Conservation (phyloP, 768 basidiomycete species). For the Rhodotorula toruloides region DNA sequence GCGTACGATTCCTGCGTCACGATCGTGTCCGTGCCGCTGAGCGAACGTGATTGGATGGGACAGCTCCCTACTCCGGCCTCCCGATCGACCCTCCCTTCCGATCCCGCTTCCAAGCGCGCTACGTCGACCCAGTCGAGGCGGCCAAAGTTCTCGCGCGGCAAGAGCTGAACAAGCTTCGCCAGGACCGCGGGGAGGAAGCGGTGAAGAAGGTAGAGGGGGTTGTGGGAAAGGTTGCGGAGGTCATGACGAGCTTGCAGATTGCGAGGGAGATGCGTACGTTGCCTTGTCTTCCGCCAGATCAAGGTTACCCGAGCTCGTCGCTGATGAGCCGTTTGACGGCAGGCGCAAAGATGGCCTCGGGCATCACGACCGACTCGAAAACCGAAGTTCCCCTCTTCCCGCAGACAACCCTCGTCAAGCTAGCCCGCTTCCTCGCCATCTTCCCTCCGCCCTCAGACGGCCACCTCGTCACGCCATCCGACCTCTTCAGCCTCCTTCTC, state of each 20-base stretch:
- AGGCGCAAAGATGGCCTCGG: slow-evolving; percentile 28
- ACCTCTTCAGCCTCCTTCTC: slow-evolving; percentile 15
- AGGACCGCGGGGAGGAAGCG: background rate
- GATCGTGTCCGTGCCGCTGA: background rate
- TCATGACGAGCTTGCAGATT: slow-evolving; percentile 13
- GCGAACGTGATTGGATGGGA: background rate
- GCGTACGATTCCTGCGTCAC: background rate
- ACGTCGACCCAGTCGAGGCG: slow-evolving; percentile 26
- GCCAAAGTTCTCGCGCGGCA: slow-evolving; percentile 18
- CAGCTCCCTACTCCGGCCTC: slow-evolving; percentile 33
- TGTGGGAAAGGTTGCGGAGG: slow-evolving; percentile 13
- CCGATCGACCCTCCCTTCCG: slow-evolving; percentile 36
- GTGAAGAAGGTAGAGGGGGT: background rate
- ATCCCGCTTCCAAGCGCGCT: slow-evolving; percentile 30
- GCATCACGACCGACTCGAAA: slow-evolving; percentile 3
- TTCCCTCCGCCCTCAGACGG: slow-evolving; percentile 15
- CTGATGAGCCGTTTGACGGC: background rate
- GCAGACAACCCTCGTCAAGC: slow-evolving; percentile 25
- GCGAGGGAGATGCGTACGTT: slow-evolving; percentile 23
- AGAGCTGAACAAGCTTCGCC: background rate
- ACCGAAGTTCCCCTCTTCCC: slow-evolving; percentile 32
- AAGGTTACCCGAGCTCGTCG: too few species aligned
- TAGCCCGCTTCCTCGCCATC: slow-evolving; percentile 29
- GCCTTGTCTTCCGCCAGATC: background rate
- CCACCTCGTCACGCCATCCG: background rate